Conservation (phyloP, 1,139 yeast genomes). For the Torulaspora pretoriensis region DNA sequence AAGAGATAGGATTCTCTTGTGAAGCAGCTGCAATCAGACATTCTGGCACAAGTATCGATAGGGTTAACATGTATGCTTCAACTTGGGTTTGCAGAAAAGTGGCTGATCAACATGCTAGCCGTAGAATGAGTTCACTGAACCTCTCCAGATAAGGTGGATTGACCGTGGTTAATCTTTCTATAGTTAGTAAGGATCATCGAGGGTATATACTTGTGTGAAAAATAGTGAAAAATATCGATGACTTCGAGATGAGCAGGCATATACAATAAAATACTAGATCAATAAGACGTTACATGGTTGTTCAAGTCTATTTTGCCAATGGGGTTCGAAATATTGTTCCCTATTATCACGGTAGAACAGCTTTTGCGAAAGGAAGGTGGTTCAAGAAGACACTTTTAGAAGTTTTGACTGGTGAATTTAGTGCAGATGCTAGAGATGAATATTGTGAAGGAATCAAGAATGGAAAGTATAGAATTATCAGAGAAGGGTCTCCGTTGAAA, state of each 20-base stretch:
- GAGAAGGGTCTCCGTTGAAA: slow-evolving; percentile 21
- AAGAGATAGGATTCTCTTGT: slow-evolving; percentile 61
- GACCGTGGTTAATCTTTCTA: not conserved
- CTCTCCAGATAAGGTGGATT: slow-evolving; percentile 1
- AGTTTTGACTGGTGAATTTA: slow-evolving; percentile 69
- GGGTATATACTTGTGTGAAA: not conserved
- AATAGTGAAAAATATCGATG: slow-evolving; percentile 6
- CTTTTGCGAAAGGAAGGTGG: slow-evolving; percentile 90
- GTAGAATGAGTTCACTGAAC: slow-evolving; percentile 32
- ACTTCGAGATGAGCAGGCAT: slow-evolving; percentile 1
- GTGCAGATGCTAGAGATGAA: slow-evolving; percentile 35
- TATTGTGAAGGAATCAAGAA: slow-evolving; percentile 21
- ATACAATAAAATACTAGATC: not conserved
- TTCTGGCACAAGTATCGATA: slow-evolving; percentile 62
- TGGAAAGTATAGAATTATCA: slow-evolving; percentile 22
- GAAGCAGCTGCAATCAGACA: slow-evolving; percentile 64
- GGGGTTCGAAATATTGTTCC: slow-evolving; percentile 71
- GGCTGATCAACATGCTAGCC: slow-evolving; percentile 9
- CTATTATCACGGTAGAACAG: slow-evolving; percentile 73
- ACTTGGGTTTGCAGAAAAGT: slow-evolving; percentile 76
- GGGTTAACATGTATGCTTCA: slow-evolving; percentile 83
- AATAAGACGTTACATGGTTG: slow-evolving; percentile 11
- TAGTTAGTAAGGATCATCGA: not conserved
- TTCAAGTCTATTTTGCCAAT: slow-evolving; percentile 26
- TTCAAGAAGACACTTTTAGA: slow-evolving; percentile 67